Evolutionary conservation across 2,329 filamentous ascomycete species (phyloP), one percentile per base, ranked within the genome.

Genomic region (Aspergillus sp.): DNA sequence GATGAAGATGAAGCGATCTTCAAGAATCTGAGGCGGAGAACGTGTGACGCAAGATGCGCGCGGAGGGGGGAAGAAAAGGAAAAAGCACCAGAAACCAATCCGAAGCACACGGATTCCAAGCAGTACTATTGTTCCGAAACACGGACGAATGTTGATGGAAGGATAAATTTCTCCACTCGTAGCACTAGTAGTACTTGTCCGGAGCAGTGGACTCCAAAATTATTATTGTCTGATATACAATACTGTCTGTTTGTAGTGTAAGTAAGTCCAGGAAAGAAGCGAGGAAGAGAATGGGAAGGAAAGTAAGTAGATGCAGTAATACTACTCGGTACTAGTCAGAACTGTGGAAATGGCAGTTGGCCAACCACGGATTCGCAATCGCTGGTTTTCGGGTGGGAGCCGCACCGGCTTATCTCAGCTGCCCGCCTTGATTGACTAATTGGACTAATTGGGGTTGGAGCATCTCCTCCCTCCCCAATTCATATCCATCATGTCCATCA

Each of bases 41-140:
- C 30, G 32, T 41, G 52, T 54, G 52, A 54, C 52, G 52, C 52
- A 54, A 54, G 52, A 54, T 41, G 32, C 15, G 32, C 15, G 25
- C 15, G 44, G 21, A 15, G 44, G 44, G 44, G 39, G 10, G n/a
- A 17, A 52, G 50, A 21, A 52, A 27, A 27, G 25, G 2, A 27
- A 27, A n/a, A 19, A 21, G 39, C 25, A 47, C 38, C 42, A 32
- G 25, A 55, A 25, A 44, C 53, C 44, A 55, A 55, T 55, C 53
- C 44, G 53, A 47, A n/a, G 7, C n/a, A n/a, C 38, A 32, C 17
- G 10, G 53, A 55, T 55, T 19, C 53, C 53, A 44, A 32, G 30
- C 39, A 21, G 15, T 4, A 21, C 8, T 4, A 3, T 11, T 5
- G 13, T 19, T 23, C 51, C 41, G 41, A 44, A 44, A 44, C 41